These are phyloP conservation scores for Trichophyton verrucosum DNA, from an alignment of 2,329 filamentous ascomycete genomes.

Conservation along the genomic window DNA sequence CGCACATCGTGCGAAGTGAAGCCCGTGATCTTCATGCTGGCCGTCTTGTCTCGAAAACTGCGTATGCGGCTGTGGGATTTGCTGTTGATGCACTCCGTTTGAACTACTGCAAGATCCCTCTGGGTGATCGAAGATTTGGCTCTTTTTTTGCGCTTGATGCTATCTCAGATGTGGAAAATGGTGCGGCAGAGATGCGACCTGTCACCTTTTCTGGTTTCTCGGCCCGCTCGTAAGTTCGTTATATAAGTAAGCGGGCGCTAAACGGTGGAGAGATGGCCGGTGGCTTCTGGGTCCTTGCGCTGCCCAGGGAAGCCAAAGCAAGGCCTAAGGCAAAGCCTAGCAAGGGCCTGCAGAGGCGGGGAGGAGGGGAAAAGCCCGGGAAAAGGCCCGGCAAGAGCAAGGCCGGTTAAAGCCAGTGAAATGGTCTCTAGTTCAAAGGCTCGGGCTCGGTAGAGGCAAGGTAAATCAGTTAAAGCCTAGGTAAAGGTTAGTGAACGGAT, in stretches of 20 bases:
- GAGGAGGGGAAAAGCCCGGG: background rate
- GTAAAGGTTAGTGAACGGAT: background rate
- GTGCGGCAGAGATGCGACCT: background rate
- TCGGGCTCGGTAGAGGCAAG: background rate
- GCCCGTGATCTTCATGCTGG: constrained; percentile 53
- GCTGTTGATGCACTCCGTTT: background rate
- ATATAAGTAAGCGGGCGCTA: constrained; percentile 2
- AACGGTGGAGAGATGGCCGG: background rate
- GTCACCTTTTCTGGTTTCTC: background rate
- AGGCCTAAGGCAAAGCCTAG: background rate
- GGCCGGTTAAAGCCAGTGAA: background rate
- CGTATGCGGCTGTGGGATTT: too few relatives aligned
- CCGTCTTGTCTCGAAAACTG: background rate
- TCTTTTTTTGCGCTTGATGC: background rate
- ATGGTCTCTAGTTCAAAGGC: too few relatives aligned
- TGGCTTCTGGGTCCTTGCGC: background rate
- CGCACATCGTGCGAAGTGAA: constrained; percentile 62
- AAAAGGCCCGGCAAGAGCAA: background rate
- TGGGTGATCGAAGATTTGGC: background rate
- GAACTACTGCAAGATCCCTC: background rate
- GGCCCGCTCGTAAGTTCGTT: background rate
- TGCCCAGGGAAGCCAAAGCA: background rate
- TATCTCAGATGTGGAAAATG: background rate
- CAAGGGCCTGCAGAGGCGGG: background rate
- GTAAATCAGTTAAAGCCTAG: background rate